phyloP scores from a whole-genome alignment of 2,329 filamentous ascomycete genomes.

The Xylariaceae sp. region DNA sequence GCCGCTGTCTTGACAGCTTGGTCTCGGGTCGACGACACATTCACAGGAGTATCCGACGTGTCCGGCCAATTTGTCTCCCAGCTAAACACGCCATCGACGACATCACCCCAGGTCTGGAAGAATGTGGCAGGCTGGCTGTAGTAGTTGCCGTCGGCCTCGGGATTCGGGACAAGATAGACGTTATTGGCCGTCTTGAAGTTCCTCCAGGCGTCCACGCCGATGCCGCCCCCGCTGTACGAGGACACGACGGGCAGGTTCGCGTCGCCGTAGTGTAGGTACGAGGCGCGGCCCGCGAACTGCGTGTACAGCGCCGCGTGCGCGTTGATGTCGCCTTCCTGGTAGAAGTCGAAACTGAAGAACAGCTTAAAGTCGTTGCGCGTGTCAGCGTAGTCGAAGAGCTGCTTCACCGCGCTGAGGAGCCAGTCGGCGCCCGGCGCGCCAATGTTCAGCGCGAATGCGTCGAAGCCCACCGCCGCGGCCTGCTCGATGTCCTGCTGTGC shows the following conservation, averaged over 20 bases:
- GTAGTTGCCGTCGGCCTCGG: conserved; percentile 40
- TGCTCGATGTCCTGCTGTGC: conserved; percentile 40
- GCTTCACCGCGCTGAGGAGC: conserved; percentile 33
- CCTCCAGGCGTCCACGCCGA: conserved; percentile 36
- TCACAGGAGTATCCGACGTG: conserved; percentile 28
- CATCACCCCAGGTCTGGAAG: conserved; percentile 40
- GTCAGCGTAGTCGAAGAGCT: conserved; percentile 42
- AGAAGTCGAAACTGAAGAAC: conserved; percentile 47
- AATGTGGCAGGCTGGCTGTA: conserved; percentile 38
- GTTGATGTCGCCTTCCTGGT: conserved; percentile 33
- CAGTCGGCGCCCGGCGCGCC: conserved; percentile 37
- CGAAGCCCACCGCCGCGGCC: conserved; percentile 40
- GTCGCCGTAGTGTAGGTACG: conserved; percentile 40
- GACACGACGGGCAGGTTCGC: conserved; percentile 40
- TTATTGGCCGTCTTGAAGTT: conserved; percentile 37
- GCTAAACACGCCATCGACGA: conserved; percentile 45
- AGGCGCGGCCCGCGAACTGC: conserved; percentile 35
- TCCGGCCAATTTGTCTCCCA: conserved; percentile 47
- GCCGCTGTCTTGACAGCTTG: conserved; percentile 33
- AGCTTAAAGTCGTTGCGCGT: conserved; percentile 40
- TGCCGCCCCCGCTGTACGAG: conserved; percentile 37
- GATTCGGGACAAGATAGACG: conserved; percentile 45
- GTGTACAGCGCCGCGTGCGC: conserved; percentile 34
- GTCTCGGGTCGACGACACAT: conserved; percentile 36
- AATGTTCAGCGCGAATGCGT: conserved; percentile 45